Conservation (phyloP, 2,329 filamentous ascomycete species). For the Aspergillus glaucus region DNA sequence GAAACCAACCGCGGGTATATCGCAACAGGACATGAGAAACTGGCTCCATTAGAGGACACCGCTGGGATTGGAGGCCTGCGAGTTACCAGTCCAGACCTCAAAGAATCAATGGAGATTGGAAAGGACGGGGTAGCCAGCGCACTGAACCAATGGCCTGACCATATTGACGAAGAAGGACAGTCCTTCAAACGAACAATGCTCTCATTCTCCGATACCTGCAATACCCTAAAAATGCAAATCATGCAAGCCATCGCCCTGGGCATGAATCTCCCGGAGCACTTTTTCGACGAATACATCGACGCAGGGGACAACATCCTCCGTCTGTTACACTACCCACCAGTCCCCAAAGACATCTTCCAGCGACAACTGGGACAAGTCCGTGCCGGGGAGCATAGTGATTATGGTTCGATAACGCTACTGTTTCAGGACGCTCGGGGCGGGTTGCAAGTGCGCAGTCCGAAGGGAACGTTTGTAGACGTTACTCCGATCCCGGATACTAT, state of each 20-base stretch:
- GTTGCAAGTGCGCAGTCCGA: conserved; percentile 61
- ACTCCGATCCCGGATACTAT: conserved; percentile 75
- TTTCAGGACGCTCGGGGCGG: conserved; percentile 54
- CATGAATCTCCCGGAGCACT: conserved; percentile 62
- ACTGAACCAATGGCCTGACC: conserved; percentile 73
- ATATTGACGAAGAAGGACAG: conserved; percentile 47
- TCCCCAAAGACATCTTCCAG: conserved; percentile 59
- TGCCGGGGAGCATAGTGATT: conserved; percentile 71
- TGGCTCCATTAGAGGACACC: conserved; percentile 51
- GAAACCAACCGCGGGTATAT: conserved; percentile 70
- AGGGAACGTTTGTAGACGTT: conserved; percentile 72
- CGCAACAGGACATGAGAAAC: conserved; percentile 65
- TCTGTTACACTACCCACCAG: conserved; percentile 69
- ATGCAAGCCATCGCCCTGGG: conserved; percentile 83
- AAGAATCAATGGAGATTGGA: conserved; percentile 58
- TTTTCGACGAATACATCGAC: conserved; percentile 71
- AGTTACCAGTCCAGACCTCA: conserved; percentile 45
- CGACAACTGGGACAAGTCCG: conserved; percentile 64
- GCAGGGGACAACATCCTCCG: conserved; percentile 65
- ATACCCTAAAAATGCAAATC: conserved; percentile 65
- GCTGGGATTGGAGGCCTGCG: conserved; percentile 55
- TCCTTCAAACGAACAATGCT: conserved; percentile 68
- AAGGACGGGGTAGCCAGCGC: conserved; percentile 53
- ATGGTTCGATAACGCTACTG: conserved; percentile 48
- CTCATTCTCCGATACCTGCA: conserved; percentile 67